phyloP scores from a whole-genome alignment of 768 basidiomycete genomes.

The Daedaleopsis sinensis region DNA sequence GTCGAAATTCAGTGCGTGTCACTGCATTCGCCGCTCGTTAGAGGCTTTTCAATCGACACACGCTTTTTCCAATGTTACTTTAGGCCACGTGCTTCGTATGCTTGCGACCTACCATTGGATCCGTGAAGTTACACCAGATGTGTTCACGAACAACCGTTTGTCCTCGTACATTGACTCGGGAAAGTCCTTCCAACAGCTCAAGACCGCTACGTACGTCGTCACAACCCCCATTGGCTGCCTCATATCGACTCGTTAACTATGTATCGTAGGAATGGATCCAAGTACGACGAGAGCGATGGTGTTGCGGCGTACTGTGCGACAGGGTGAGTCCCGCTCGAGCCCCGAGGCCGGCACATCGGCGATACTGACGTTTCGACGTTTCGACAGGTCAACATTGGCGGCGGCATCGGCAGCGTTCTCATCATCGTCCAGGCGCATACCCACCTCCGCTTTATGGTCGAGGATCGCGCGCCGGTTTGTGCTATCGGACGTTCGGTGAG shows the following conservation, averaged over 20 bases:
- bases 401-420: slow-evolving; percentile 14
- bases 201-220: slow-evolving; percentile 39
- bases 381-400: slow-evolving; percentile 19
- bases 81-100: slow-evolving; percentile 72
- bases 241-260: neutral
- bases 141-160: slow-evolving; percentile 71
- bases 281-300: slow-evolving; percentile 66
- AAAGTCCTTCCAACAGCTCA: slow-evolving; percentile 46
- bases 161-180: slow-evolving; percentile 70
- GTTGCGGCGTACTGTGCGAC: slow-evolving; percentile 69
- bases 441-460: no score
- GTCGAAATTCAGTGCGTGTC: slow-evolving; percentile 51
- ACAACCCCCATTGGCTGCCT: neutral
- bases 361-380: neutral
- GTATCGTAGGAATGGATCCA: slow-evolving; percentile 52
- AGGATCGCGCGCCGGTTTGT: neutral
- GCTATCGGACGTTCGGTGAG: slow-evolving; percentile 39
- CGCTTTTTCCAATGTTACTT: neutral
- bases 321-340: slow-evolving; percentile 45
- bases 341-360: neutral
- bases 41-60: neutral
- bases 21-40: slow-evolving; percentile 1
- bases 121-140: slow-evolving; percentile 65
- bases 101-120: slow-evolving; percentile 79
- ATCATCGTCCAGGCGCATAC: neutral